Conservation (phyloP, 306 rosid species). For the Lotus japonicus region DNA sequence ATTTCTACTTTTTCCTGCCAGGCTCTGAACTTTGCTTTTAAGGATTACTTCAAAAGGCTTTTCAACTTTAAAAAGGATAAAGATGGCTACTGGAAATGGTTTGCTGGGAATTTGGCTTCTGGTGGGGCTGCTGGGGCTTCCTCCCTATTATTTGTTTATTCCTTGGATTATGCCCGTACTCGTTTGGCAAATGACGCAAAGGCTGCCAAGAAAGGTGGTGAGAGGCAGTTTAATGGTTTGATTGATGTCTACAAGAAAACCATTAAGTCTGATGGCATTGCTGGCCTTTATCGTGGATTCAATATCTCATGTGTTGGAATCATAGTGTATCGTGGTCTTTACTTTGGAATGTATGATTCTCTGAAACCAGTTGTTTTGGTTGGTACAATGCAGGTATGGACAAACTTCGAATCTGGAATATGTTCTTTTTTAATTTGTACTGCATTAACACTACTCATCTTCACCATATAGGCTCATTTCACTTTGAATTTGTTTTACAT, state of each 20-base stretch:
- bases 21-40: constrained; percentile 90
- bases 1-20: constrained; percentile 22
- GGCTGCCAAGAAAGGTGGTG: constrained; percentile 83
- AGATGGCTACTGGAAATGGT: constrained; percentile 95
- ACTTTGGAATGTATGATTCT: constrained; percentile 90
- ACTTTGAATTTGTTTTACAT: not conserved
- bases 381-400: constrained; percentile 64
- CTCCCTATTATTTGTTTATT: constrained; percentile 71
- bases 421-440: not conserved
- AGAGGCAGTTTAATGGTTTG: constrained; percentile 83
- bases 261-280: constrained; percentile 66
- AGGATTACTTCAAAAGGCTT: constrained; percentile 88
- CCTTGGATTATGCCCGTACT: constrained; percentile 78
- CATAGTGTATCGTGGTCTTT: constrained; percentile 85
- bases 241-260: constrained; percentile 80
- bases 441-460: not conserved
- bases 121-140: constrained; percentile 95
- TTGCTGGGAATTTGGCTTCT: constrained; percentile 88
- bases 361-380: constrained; percentile 76
- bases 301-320: constrained; percentile 74
- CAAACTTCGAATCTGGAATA: not conserved
- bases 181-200: constrained; percentile 79
- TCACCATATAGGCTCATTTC: not conserved
- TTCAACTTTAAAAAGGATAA: constrained; percentile 81
- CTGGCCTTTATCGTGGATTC: constrained; percentile 91